Evolutionary conservation across 805 yeast species (phyloP), one percentile per base, ranked within the genome.

Genomic region (Scheffersomyces coipomensis): DNA sequence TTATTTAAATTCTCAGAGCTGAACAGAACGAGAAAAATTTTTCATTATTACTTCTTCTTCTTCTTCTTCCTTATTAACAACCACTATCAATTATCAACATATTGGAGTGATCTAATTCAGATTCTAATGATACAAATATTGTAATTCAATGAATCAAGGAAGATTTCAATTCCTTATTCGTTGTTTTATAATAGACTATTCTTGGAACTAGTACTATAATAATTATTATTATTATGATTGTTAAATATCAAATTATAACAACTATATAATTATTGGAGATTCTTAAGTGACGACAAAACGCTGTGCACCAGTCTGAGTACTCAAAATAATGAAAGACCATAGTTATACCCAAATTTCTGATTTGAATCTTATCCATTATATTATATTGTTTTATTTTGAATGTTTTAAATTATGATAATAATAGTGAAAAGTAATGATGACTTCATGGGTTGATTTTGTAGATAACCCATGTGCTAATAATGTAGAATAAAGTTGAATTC

Each of bases 221-320:
- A 5, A 27, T 27, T 27, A 27, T 27, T 5, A n/a, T 13, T 13
- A 27, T 27, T 6, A 27, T 27, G 5, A 5, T 13, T 27, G 5
- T 13, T 27, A 5, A 15, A 8, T 9, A 25, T 5, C 29, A 25
- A 25, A 25, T 12, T 9, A 7, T 24, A 24, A 24, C 12, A 24
- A 24, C 12, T 24, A 9, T 24, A 9, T 24, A 6, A 24, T 10
- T 10, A 24, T 24, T 24, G n/a, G 12, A 5, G 30, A 31, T 30
- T 36, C 33, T 44, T 45, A 58, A 38, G 58, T 64, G 75, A 69
- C 52, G 73, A 69, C 72, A 65, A 64, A 56, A 62, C 69, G 75
- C 75, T 69, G 75, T 69, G 75, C 75, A 69, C 75, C 75, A 69
- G 73, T 68, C 75, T 67, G 75, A 69, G 68, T 64, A 67, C 71